Evolutionary conservation across 2,329 filamentous ascomycete genomes (phyloP).

Genomic region (Xylaria hypoxylon): DNA sequence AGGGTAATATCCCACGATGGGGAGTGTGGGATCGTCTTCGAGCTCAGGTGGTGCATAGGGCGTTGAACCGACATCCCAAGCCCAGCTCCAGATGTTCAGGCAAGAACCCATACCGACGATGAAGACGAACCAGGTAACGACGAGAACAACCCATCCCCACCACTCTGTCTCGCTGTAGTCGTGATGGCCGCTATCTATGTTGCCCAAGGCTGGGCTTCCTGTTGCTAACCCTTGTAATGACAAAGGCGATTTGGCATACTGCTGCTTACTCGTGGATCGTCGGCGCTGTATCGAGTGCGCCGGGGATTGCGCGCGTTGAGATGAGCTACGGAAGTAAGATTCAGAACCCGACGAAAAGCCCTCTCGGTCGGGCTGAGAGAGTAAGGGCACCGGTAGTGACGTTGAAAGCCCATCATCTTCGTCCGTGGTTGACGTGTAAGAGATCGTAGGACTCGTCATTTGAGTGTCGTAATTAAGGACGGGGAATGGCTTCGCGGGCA

Average conservation of each 20-base stretch:
- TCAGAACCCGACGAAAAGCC: conserved; percentile 69
- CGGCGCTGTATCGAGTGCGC: conserved; percentile 56
- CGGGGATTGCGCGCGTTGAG: conserved; percentile 39
- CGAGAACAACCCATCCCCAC: conserved; percentile 96
- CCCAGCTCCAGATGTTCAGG: conserved; percentile 96
- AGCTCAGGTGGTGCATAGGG: conserved; percentile 95
- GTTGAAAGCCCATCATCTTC: conserved; percentile 82
- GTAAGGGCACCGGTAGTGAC: conserved; percentile 58
- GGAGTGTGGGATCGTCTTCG: conserved; percentile 92
- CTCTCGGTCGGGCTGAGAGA: conserved; percentile 55
- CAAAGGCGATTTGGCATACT: conserved; percentile 69
- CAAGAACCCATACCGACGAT: conserved; percentile 97
- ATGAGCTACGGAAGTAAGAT: conserved; percentile 66
- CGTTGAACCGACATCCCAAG: conserved; percentile 97
- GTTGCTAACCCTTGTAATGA: conserved; percentile 66
- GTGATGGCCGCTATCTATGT: conserved; percentile 70
- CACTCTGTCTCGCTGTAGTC: conserved; percentile 96
- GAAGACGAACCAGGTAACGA: conserved; percentile 95
- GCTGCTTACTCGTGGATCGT: conserved; percentile 56
- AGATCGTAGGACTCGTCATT: conserved; percentile 65
- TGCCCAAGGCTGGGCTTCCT: conserved; percentile 57
- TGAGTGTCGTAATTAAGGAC: conserved; percentile 43
- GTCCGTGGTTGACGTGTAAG: conserved; percentile 81
- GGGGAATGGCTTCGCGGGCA: conserved; percentile 38
- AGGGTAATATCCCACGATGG: conserved; percentile 97